Evolutionary conservation across 805 yeast species (phyloP), one percentile per base, ranked within the genome.

Genomic region (Cyberlindnera maritima): DNA sequence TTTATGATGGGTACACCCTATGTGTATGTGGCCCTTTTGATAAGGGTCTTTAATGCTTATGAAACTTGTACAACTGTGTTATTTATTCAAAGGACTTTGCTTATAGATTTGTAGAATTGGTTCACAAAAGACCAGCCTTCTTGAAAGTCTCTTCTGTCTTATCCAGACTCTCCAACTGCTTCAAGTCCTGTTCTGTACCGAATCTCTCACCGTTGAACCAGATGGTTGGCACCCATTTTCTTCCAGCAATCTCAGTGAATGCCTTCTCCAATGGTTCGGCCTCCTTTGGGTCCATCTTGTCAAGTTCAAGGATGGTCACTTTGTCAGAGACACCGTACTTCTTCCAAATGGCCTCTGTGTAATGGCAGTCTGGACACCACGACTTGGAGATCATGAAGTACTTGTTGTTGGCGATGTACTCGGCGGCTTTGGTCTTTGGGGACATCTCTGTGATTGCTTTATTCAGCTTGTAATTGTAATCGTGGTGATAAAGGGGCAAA

Each of bases 351-450:
- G 67, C 65, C 49, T 76, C 72, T 3, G 85, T 78, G 60, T 83
- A 85, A 41, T 76, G 80, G 56, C 91, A 85, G 57, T 85, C 91
- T 3, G 88, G 87, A 63, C 94, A 85, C 90, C 90, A 85, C 17
- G 83, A 73, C 55, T 85, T 85, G 35, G 86, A 78, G 12, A 85
- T 60, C 75, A 82, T 76, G 49, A 85, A 70, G 54, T 64, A 79
- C 41, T 69, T 69, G 64, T 82, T 66, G 3, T 67, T 55, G 10
- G 60, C 43, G 46, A 84, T 71, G 45, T 80, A 64, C 23, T 73
- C 65, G 43, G 71, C 64, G 2, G 84, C 88, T 45, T 47, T 50
- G 10, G 46, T 44, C 23, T 37, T 36, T 37, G 51, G 48, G 10
- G 48, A 41, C 46, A 44, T 43, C 9, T 15, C 20, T 14, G 11